Conservation (phyloP, 2,329 filamentous ascomycete genomes). For the Phialophora verrucosa region DNA sequence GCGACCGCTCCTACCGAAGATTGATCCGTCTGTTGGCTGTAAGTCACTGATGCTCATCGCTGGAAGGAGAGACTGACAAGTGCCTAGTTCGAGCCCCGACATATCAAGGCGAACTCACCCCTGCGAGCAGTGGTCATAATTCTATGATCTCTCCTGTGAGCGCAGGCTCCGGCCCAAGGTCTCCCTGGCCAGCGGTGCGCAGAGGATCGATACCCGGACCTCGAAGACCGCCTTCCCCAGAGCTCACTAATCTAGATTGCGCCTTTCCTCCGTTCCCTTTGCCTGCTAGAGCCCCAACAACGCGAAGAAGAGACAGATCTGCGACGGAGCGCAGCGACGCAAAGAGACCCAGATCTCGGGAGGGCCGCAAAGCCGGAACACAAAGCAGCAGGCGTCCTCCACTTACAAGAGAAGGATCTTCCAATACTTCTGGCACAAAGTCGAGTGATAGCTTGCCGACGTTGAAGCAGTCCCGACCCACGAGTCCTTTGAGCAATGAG, state of each 20-base stretch:
- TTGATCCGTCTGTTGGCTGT: slow-evolving; percentile 33
- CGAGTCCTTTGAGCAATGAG: slow-evolving; percentile 24
- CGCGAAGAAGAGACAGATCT: slow-evolving; percentile 28
- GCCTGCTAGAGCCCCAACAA: slow-evolving; percentile 42
- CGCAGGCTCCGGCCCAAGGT: slow-evolving; percentile 55
- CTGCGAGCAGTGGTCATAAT: slow-evolving; percentile 65
- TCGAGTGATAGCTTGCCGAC: slow-evolving; percentile 3
- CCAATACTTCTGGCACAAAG: slow-evolving; percentile 18
- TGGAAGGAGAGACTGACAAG: slow-evolving; percentile 12
- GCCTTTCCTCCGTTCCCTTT: slow-evolving; percentile 62
- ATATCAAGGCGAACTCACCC: slow-evolving; percentile 60
- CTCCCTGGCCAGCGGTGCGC: slow-evolving; percentile 47
- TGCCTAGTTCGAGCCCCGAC: slow-evolving; percentile 18
- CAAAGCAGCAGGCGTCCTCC: slow-evolving; percentile 18
- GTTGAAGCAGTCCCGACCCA: slow-evolving; percentile 21
- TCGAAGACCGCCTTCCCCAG: slow-evolving; percentile 51
- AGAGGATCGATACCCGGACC: slow-evolving; percentile 50
- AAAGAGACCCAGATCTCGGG: slow-evolving; percentile 36
- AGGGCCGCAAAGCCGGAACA: slow-evolving; percentile 13
- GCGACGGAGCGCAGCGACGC: slow-evolving; percentile 25
- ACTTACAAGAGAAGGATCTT: slow-evolving; percentile 28
- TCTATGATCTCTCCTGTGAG: slow-evolving; percentile 70
- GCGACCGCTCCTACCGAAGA: slow-evolving; percentile 33
- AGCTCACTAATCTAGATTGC: slow-evolving; percentile 56
- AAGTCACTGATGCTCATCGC: slow-evolving; percentile 12